Evolutionary conservation across 177 flowering plant species (phyloP).

Genomic region (Telopea speciosissima): DNA sequence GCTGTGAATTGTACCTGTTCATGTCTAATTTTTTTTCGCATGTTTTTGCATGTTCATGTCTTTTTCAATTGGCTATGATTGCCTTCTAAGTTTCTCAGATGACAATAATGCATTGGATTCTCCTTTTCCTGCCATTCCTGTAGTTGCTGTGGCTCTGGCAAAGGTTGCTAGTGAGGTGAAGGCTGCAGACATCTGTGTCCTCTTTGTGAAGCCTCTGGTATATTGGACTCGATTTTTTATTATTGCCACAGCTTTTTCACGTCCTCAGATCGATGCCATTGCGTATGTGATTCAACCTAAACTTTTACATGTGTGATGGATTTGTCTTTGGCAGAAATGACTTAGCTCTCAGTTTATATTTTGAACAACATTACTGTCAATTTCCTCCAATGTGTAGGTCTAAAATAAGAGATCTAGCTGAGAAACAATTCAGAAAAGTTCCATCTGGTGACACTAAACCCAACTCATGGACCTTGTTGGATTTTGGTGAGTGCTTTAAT

Average conservation of each 20-base stretch:
- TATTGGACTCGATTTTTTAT: conserved; percentile 97
- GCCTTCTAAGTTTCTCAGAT: neutral
- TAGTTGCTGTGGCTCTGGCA: conserved; percentile 90
- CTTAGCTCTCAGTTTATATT: neutral
- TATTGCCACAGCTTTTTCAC: conserved; percentile 94
- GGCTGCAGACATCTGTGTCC: conserved; percentile 83
- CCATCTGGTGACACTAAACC: conserved; percentile 80
- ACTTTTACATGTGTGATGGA: neutral
- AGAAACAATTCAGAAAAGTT: conserved; percentile 58
- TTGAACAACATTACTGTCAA: neutral
- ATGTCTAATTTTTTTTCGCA: too few species aligned
- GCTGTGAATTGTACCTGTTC: neutral
- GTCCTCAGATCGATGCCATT: conserved; percentile 90
- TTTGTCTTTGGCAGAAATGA: neutral
- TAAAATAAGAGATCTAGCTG: conserved; percentile 75
- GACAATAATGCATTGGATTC: neutral
- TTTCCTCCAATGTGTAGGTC: conserved; percentile 36
- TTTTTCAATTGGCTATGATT: neutral
- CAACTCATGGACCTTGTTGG: conserved; percentile 92
- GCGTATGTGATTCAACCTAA: conserved; percentile 36
- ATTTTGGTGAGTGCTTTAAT: conserved; percentile 52
- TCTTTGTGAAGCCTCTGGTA: conserved; percentile 95
- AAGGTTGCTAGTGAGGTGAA: conserved; percentile 90
- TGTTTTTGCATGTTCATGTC: neutral
- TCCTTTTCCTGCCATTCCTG: conserved; percentile 15